phyloP scores from a whole-genome alignment of 768 basidiomycete genomes.

The Lentinula edodes region DNA sequence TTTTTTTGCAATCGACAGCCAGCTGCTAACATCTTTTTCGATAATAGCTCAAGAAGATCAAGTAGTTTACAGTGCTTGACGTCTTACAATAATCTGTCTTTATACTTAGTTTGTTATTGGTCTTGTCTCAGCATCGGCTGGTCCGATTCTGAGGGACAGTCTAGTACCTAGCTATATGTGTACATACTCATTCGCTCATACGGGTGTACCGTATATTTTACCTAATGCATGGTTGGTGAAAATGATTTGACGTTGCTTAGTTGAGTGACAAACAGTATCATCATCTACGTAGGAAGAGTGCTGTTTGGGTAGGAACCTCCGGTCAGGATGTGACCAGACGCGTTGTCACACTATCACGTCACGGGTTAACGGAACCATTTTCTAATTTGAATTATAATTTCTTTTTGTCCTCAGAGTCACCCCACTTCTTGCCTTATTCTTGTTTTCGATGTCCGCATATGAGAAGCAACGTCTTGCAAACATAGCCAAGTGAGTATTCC shows the following conservation, averaged over 20 bases:
- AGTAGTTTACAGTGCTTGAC: not conserved
- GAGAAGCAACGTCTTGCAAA: constrained; percentile 27
- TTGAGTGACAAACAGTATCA: not conserved
- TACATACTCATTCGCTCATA: not conserved
- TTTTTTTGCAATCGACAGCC: not conserved
- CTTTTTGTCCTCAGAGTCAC: not conserved
- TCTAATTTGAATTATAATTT: not conserved
- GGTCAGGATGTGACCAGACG: not conserved
- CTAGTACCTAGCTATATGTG: not conserved
- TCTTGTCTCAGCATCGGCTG: not conserved
- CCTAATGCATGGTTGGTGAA: not conserved
- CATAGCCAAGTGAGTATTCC: constrained; percentile 19
- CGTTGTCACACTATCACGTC: not conserved
- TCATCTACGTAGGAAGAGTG: too few relatives aligned
- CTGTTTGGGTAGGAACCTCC: not conserved
- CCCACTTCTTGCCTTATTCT: not conserved
- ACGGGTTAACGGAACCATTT: not conserved
- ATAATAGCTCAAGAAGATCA: not conserved
- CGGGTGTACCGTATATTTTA: not conserved
- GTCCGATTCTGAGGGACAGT: not conserved
- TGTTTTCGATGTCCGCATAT: constrained; percentile 15
- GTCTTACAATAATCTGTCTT: not conserved
- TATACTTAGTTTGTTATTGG: not conserved
- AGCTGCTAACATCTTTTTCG: not conserved
- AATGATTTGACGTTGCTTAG: not conserved